Percentiles rank a stretch among this genome's conserved stretches.
Evolutionary conservation across 495 filamentous ascomycete genomes (phyloP).

Genomic region (Corynascus novoguineensis): DNA sequence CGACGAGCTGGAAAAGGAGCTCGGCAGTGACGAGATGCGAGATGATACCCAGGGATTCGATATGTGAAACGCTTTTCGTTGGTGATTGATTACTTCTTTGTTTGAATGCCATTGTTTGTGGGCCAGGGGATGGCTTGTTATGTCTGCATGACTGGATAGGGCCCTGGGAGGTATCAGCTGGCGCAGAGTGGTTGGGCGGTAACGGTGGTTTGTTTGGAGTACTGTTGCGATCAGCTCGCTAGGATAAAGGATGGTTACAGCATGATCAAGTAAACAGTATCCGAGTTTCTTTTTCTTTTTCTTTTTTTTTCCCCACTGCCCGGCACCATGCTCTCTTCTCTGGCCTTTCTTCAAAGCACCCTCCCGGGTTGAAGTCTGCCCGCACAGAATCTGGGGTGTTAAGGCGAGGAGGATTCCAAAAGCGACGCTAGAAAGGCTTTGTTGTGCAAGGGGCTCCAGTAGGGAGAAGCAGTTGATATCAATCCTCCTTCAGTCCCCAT

Average conservation of each 20-base stretch:
- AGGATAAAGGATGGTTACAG: not conserved
- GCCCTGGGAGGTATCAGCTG: not conserved
- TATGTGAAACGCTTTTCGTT: conserved; percentile 6
- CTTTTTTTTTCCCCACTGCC: no score
- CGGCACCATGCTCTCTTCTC: no score
- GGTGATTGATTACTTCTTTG: not conserved
- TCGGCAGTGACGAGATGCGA: conserved; percentile 48
- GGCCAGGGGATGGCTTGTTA: not conserved
- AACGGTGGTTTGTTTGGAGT: not conserved
- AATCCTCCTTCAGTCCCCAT: not conserved
- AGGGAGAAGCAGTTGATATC: not conserved
- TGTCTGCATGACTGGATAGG: not conserved
- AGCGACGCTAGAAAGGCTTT: not conserved
- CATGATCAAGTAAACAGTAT: no score
- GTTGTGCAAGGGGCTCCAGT: not conserved
- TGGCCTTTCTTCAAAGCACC: no score
- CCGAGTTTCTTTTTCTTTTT: no score
- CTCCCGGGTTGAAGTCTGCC: no score
- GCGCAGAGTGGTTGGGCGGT: not conserved
- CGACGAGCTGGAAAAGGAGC: conserved; percentile 82
- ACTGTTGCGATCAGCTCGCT: not conserved
- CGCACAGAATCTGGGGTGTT: no score
- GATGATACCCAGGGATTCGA: conserved; percentile 29
- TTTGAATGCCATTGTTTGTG: not conserved
- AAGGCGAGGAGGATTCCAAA: not conserved